Conservation (phyloP, 2,329 filamentous ascomycete species). For the Cercospora sp. region DNA sequence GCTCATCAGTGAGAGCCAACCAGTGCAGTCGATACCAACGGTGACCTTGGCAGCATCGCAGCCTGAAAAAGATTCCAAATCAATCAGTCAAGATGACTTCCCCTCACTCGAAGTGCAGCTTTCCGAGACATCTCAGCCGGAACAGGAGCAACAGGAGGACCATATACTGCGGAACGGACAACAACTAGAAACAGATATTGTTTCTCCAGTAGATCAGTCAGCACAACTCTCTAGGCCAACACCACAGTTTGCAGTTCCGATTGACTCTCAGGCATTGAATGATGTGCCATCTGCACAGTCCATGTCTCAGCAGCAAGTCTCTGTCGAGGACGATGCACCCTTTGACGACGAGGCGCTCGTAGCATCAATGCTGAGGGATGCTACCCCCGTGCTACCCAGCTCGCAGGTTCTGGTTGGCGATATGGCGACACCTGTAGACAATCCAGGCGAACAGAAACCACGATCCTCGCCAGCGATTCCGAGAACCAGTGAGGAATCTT, state of each 20-base stretch:
- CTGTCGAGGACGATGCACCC: background rate
- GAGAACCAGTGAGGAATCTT: background rate
- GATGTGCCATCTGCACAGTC: background rate
- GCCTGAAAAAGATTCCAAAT: background rate
- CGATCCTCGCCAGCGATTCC: background rate
- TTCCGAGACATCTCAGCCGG: constrained; percentile 4
- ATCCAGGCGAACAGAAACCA: background rate
- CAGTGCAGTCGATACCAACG: background rate
- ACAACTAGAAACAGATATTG: background rate
- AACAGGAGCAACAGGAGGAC: background rate
- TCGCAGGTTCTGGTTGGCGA: background rate
- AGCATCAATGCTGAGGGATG: constrained; percentile 5
- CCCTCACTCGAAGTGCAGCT: constrained; percentile 5
- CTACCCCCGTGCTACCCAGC: background rate
- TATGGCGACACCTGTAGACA: background rate
- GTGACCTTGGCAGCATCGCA: background rate
- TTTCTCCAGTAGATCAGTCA: background rate
- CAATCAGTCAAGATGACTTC: background rate
- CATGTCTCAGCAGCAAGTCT: background rate
- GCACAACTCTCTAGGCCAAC: background rate
- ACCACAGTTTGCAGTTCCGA: background rate
- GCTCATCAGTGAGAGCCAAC: background rate
- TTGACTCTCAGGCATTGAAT: background rate
- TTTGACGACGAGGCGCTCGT: constrained; percentile 8
- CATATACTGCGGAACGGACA: background rate